Percentiles rank a stretch among this genome's conserved stretches.
Evolutionary conservation across 768 basidiomycete genomes (phyloP).

Genomic region (Agaricus sinodeliciosus): DNA sequence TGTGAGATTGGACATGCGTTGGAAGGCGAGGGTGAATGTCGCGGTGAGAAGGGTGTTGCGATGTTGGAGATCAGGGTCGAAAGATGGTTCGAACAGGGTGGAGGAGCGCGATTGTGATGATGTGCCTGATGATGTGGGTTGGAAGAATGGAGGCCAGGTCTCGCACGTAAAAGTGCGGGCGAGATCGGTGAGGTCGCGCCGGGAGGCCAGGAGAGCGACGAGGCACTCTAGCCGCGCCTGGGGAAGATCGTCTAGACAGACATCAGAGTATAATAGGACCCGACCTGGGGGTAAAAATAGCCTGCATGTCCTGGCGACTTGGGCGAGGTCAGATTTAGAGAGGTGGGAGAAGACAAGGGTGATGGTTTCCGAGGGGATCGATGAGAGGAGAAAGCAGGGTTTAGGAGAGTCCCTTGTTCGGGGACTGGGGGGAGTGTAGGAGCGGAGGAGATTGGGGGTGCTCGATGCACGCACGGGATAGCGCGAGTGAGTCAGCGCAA

Average conservation of each 20-base stretch:
- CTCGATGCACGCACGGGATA: slow-evolving; percentile 26
- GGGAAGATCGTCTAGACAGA: slow-evolving; percentile 28
- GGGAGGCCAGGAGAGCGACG: slow-evolving; percentile 29
- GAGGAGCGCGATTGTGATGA: not conserved
- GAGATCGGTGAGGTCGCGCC: slow-evolving; percentile 32
- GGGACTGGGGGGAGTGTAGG: slow-evolving; percentile 11
- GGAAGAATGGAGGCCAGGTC: slow-evolving; percentile 36
- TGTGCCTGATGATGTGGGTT: not conserved
- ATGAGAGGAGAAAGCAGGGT: not conserved
- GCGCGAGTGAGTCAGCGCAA: slow-evolving; percentile 12
- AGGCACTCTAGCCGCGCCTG: slow-evolving; percentile 26
- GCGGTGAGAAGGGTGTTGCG: slow-evolving; percentile 28
- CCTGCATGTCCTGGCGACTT: slow-evolving; percentile 25
- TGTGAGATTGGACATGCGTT: slow-evolving; percentile 39
- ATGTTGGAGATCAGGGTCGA: slow-evolving; percentile 16
- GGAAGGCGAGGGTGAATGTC: slow-evolving; percentile 35
- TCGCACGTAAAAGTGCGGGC: slow-evolving; percentile 33
- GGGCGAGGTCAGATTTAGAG: slow-evolving; percentile 22
- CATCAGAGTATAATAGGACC: slow-evolving; percentile 22
- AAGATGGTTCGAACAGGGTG: not conserved
- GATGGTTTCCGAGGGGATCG: slow-evolving; percentile 28
- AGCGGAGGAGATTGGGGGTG: slow-evolving; percentile 30
- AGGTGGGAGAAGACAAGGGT: slow-evolving; percentile 27
- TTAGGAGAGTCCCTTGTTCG: slow-evolving; percentile 8
- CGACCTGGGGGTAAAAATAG: slow-evolving; percentile 28